Base-by-base conservation (phyloP, 352 stramenopile genomes). In the Discostella stelligera region DNA sequence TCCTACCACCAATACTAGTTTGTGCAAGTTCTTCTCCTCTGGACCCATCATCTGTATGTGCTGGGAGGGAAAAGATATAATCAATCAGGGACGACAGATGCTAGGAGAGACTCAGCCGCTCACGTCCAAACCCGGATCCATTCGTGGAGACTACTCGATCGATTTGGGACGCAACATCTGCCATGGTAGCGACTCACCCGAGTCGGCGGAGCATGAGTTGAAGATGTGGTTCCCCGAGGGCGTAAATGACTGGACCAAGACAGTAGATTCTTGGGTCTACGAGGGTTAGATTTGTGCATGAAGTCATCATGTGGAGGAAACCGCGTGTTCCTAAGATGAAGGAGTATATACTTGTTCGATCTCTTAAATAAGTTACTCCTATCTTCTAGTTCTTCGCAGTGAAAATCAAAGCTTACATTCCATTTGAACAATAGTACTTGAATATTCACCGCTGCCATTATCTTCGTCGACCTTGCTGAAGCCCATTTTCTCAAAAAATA, bases 1-100 rank as follows among this genome's bases (percentile, higher is more conserved):
- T n/a, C n/a, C n/a, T n/a, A n/a, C n/a, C n/a, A n/a, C n/a, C n/a
- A n/a, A n/a, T n/a, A n/a, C n/a, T 41, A 53, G 65, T 66, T 79
- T 90, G 81, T 82, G 74, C 62, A 86, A 87, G 55, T 91, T 91
- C 74, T 91, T 98, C 77, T 93, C 88, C 58, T 97, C 93, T 65
- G 96, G 96, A 62, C 96, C 96, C 48, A 97, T 98, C 76, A 94
- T 98, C 46, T 97, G 94, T 93, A 98, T 98, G 95, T 90, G 83
- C 71, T 89, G 78, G 84, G 80, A 89, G 60, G 77, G 78, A 21
- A 74, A 74, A 16, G 53, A 78, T 64, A 65, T 54, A 64, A 60
- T 63, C 37, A 62, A 65, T 94, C 50, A 96, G 93, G 91, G 94
- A 97, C 94, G 96, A 80, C 96, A 98, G 88, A 98, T 98, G 90